Base-by-base conservation (phyloP, 1,139 yeast species). In the Diutina siamensis region DNA sequence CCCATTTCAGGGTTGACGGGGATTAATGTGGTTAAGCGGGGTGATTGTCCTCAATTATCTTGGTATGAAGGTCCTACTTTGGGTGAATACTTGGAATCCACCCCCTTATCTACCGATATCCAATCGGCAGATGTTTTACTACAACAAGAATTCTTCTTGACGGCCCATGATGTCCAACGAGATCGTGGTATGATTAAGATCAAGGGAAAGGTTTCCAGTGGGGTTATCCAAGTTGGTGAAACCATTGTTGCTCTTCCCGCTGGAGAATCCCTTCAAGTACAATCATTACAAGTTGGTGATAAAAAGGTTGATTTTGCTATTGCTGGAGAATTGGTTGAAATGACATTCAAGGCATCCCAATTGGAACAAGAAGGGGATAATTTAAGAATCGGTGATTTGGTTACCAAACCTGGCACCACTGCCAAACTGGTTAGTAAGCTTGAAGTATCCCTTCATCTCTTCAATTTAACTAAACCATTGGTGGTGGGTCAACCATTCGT, bases 1-100 rank as follows among this genome's bases (percentile, higher is more conserved):
- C 98, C 99, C 10, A 77, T 86, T 42, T 83, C 95, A 35, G 98
- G 97, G 0, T 72, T 86, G 44, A 67, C 78, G 1, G 98, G 99
- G 22, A 79, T 74, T 46, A 92, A 92, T 59, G 88, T 92, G 7
- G 80, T 79, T 12, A 71, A 71, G 32, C 59, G 63, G 42, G 48
- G 45, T n/a, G 57, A 55, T 1, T 48, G 58, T 52, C 46, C 66
- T 50, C 53, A 60, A 53, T 50, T 71, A 61, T 55, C 54, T 15
- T 83, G 94, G 94, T 82, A 81, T 56, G 57, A 58, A 5, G 89
- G 92, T 1, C 78, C 78, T 1, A 76, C 88, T 0, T 63, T 92
- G 40, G 65, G 86, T 7, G 74, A 73, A 40, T 68, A 74, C 45
- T 67, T 89, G 46, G 86, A 71, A 50, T 45, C 49, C 5, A 58